Evolutionary conservation across 176 grass and related monocot species (phyloP).

Genomic region (Triticum urartu): DNA sequence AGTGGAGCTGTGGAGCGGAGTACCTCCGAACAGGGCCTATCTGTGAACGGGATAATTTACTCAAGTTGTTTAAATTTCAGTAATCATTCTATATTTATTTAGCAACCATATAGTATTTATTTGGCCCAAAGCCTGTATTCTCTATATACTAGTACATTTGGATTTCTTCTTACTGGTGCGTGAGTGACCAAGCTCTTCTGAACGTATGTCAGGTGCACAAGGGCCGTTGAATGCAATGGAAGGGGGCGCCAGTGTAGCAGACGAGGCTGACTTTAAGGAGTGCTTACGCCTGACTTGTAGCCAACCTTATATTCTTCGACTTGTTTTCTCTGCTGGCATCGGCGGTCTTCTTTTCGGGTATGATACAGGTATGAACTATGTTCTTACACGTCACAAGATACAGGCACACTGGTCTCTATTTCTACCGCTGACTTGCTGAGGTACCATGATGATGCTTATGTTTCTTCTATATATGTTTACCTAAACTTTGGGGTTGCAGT

Average conservation of each 20-base stretch:
- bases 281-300: conserved; percentile 74
- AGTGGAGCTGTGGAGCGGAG: no score
- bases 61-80: neutral
- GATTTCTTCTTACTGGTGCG: neutral
- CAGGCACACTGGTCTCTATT: neutral
- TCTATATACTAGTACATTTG: neutral
- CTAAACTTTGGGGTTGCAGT: neutral
- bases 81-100: neutral
- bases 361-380: conserved; percentile 68
- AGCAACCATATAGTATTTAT: neutral
- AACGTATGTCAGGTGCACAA: neutral
- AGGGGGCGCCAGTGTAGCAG: conserved; percentile 50
- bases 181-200: conserved; percentile 2
- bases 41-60: neutral
- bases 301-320: conserved; percentile 85
- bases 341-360: conserved; percentile 96
- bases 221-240: conserved; percentile 52
- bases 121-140: neutral
- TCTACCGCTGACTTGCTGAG: neutral
- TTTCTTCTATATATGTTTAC: neutral
- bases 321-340: conserved; percentile 89
- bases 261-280: conserved; percentile 75
- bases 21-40: neutral
- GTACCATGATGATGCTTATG: neutral
- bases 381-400: neutral